Conservation (phyloP, 257 asterid species). For the Solanum virginianum region DNA sequence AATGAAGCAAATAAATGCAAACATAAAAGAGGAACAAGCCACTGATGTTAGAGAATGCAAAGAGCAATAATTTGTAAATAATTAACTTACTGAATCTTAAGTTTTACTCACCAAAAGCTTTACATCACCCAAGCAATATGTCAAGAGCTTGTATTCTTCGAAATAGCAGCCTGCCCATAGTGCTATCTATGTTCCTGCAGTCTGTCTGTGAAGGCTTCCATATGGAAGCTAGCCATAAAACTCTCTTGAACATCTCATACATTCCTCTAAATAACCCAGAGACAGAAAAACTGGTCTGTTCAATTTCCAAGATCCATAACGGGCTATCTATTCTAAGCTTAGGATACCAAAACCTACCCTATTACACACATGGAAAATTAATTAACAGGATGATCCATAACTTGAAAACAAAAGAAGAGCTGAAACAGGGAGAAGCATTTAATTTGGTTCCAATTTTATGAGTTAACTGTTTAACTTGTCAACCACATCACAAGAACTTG, state of each 20-base stretch:
- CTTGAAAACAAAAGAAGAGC: not conserved
- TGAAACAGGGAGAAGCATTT: not conserved
- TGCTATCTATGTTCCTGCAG: not conserved
- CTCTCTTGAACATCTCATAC: not conserved
- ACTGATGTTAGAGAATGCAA: not conserved
- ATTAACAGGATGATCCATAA: not conserved
- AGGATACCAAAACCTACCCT: not conserved
- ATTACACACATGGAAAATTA: not conserved
- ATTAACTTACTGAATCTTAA: not conserved
- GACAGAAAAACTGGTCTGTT: not conserved
- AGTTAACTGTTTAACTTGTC: not conserved
- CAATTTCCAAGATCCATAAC: not conserved
- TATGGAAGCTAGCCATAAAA: not conserved
- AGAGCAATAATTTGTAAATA: not conserved
- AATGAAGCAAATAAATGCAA: not conserved
- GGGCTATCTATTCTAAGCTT: not conserved
- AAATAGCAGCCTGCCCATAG: not conserved
- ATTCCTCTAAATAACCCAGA: not conserved
- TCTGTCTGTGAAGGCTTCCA: not conserved
- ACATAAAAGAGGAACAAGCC: not conserved
- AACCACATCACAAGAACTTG: not conserved
- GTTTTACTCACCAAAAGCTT: not conserved
- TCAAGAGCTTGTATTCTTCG: not conserved
- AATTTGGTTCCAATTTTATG: not conserved
- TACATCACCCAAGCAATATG: not conserved